Evolutionary conservation across 352 stramenopile genomes (phyloP).

Genomic region (Salisapilia sapeloensis): DNA sequence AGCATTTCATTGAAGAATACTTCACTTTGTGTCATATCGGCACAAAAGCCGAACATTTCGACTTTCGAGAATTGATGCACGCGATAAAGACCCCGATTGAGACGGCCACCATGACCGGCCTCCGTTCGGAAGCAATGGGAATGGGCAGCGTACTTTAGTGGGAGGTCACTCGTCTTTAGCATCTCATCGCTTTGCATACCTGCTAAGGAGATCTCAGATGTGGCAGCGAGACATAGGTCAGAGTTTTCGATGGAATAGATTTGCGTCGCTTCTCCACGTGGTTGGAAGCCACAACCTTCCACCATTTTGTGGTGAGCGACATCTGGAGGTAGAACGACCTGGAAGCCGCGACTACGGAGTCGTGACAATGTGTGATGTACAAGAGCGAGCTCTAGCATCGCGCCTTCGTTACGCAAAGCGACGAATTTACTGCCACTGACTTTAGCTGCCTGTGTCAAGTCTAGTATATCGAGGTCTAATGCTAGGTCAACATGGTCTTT

Average conservation of each 20-base stretch:
- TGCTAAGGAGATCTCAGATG: conserved; percentile 77
- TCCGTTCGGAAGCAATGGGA: conserved; percentile 82
- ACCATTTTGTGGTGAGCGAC: conserved; percentile 71
- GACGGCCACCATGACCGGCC: conserved; percentile 55
- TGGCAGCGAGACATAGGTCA: conserved; percentile 70
- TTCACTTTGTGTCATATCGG: conserved; percentile 43
- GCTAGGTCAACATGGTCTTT: conserved; percentile 63
- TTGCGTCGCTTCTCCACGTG: conserved; percentile 69
- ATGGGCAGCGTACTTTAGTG: conserved; percentile 63
- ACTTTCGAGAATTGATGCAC: conserved; percentile 86
- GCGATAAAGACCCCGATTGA: conserved; percentile 69
- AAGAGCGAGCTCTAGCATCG: conserved; percentile 76
- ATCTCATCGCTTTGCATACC: conserved; percentile 64
- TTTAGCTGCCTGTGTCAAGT: conserved; percentile 46
- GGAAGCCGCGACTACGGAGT: conserved; percentile 50
- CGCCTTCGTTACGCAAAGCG: conserved; percentile 72
- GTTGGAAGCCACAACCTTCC: conserved; percentile 74
- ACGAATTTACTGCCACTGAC: conserved; percentile 75
- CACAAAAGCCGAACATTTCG: conserved; percentile 79
- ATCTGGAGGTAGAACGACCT: conserved; percentile 58
- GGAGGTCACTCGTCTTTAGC: conserved; percentile 25
- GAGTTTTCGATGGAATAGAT: conserved; percentile 77
- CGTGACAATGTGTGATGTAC: conserved; percentile 67
- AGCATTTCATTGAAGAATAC: conserved; percentile 68
- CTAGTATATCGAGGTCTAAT: conserved; percentile 43